Evolutionary conservation across 495 filamentous ascomycete species (phyloP), one percentile per base, ranked within the genome.

Genomic region (Choiromyces venosus): DNA sequence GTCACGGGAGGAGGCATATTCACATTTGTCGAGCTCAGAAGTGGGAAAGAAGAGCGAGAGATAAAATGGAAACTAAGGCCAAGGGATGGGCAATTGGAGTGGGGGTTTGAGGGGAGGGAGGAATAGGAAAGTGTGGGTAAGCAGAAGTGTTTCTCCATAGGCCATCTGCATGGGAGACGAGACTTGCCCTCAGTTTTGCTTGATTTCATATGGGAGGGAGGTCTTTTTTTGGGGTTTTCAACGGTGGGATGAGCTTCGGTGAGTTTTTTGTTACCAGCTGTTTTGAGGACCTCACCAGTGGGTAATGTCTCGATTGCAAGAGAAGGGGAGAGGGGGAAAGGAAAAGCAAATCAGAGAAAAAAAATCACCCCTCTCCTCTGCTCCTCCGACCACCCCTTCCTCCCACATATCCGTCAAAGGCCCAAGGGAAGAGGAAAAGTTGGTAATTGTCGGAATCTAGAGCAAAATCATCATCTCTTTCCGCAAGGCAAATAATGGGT

Each of bases 1-100:
- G 68, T 73, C 52, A 67, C 74, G 75, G 75, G 40, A 33, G 70
- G 74, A 61, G 25, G 69, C 75, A 77, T 77, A 73, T 72, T 42
- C 38, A 52, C 69, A 33, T 65, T 66, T n/a, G 52, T 69, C 71
- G 65, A 75, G 73, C 25, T 69, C 73, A 77, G 37, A 69, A 76
- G 73, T 71, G 69, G 75, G 56, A 56, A 77, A 75, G 75, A 35
- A 69, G 46, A 73, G n/a, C 61, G 35, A 42, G 37, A 71, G 14
- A 61, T 14, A 16, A 61, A 61, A 33, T 16, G 33, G 33, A 61
- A 61, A 14, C 52, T 16, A 29, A 33, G 52, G 25, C 52, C 25
- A 61, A 61, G 52, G 52, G 52, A 33, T 61, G 12, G 52, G n/a
- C 16, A 16, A 29, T 61, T 61, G 52, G 25, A 33, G 25, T 61